Evolutionary conservation across 352 stramenopile species (phyloP).

Genomic region (Phytophthora pisi): DNA sequence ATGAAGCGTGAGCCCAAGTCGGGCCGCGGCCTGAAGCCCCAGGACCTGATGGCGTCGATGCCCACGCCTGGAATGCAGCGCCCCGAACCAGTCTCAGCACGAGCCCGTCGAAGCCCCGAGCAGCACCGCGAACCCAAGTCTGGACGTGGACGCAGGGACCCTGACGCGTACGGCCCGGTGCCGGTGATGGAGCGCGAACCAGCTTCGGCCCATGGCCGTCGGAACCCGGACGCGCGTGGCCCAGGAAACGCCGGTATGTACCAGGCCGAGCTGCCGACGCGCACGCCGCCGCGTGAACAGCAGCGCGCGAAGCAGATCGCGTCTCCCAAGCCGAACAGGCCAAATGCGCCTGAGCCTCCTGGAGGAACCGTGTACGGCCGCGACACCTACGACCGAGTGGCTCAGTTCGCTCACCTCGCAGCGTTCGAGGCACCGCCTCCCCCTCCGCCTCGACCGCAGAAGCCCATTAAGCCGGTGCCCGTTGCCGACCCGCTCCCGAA

Average conservation of each 20-base stretch:
- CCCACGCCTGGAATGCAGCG: neutral
- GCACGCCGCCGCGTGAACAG: slow-evolving; percentile 8
- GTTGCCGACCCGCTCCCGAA: slow-evolving; percentile 30
- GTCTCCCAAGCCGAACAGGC: slow-evolving; percentile 12
- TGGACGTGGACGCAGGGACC: slow-evolving; percentile 10
- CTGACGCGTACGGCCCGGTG: slow-evolving; percentile 11
- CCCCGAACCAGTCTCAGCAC: neutral
- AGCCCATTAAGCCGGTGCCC: slow-evolving; percentile 27
- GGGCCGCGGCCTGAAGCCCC: slow-evolving; percentile 10
- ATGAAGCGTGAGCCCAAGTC: slow-evolving; percentile 28
- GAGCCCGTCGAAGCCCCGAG: neutral
- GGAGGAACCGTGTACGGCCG: slow-evolving; percentile 37
- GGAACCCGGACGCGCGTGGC: slow-evolving; percentile 5
- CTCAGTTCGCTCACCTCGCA: slow-evolving; percentile 38
- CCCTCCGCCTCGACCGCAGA: slow-evolving; percentile 30
- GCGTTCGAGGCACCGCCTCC: slow-evolving; percentile 36
- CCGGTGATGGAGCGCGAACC: slow-evolving; percentile 19
- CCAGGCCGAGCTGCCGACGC: slow-evolving; percentile 19
- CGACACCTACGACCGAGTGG: slow-evolving; percentile 32
- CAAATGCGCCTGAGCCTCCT: slow-evolving; percentile 12
- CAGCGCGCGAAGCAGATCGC: slow-evolving; percentile 21
- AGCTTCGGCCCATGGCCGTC: slow-evolving; percentile 20
- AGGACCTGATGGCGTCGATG: slow-evolving; percentile 1
- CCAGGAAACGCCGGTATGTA: neutral
- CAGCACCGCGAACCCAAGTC: slow-evolving; percentile 21